Evolutionary conservation across 495 filamentous ascomycete genomes (phyloP), one percentile per base, ranked within the genome.

Genomic region (Penicillium ochrochloron): DNA sequence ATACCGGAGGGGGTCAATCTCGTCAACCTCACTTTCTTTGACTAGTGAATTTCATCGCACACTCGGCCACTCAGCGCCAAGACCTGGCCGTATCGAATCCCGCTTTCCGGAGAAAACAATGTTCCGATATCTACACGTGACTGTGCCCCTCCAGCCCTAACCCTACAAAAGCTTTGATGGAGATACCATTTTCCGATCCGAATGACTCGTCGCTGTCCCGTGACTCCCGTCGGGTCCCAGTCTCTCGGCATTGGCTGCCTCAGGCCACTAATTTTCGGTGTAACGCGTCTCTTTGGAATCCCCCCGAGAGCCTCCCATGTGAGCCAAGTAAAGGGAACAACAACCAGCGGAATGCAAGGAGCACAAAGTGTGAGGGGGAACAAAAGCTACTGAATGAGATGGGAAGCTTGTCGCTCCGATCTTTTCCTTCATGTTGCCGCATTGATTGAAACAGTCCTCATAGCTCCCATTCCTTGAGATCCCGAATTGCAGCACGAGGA

Each of bases 11-110:
- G 73, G 76, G 64, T 70, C 62, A 72, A 68, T 76, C 73, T 74
- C 70, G 70, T 75, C 66, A 73, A 74, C 75, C 75, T 75, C 68
- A 72, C 68, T 73, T 69, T 71, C 70, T 67, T 75, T 73, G 72
- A 72, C 71, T 74, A 70, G 65, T 77, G 78, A 81, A 81, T 81
- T 81, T 79, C 71, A 78, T 81, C 78, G 78, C 78, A 80, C 78
- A 80, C 73, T 78, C 76, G 68, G 69, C 68, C 66, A 62, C 71
- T 70, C 66, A 69, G 60, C 61, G 76, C 78, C 78, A 80, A 80
- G 78, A 70, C 75, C 66, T 66, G 58, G 61, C 60, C 66, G 64
- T 71, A 66, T 74, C 71, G 68, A 70, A 67, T 65, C 61, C 41
- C 60, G 61, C 65, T 65, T 69, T 70, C 58, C 70, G 77, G 73